These are phyloP conservation scores for Aspergillus unguis DNA, from an alignment of 2,329 filamentous ascomycete genomes.

Conservation along the genomic window DNA sequence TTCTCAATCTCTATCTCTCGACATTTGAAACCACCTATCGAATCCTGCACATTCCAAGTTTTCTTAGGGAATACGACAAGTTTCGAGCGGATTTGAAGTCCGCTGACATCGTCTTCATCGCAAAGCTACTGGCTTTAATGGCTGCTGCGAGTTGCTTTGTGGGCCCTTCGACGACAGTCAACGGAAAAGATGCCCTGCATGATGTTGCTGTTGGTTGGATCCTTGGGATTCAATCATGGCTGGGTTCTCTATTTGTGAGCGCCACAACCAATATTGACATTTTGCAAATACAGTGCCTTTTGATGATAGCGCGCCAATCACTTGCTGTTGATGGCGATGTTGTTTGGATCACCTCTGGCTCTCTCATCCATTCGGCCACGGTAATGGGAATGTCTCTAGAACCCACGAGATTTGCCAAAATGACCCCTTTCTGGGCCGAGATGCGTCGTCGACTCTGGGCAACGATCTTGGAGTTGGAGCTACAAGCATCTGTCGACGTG, in stretches of 20 bases:
- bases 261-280: slow-evolving; percentile 29
- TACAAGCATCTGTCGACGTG: slow-evolving; percentile 36
- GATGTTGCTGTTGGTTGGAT: slow-evolving; percentile 46
- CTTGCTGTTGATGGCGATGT: slow-evolving; percentile 31
- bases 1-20: slow-evolving; percentile 54
- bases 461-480: slow-evolving; percentile 43
- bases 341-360: slow-evolving; percentile 38
- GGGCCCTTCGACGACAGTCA: slow-evolving; percentile 17
- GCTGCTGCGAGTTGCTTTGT: slow-evolving; percentile 47
- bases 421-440: slow-evolving; percentile 41
- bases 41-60: slow-evolving; percentile 57
- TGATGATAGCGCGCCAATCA: slow-evolving; percentile 33
- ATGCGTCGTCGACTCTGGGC: slow-evolving; percentile 47
- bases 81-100: slow-evolving; percentile 49
- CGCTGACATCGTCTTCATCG: slow-evolving; percentile 48
- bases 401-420: slow-evolving; percentile 33
- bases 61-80: slow-evolving; percentile 54
- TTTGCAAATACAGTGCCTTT: slow-evolving; percentile 33
- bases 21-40: slow-evolving; percentile 57
- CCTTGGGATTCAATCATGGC: slow-evolving; percentile 34
- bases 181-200: slow-evolving; percentile 41
- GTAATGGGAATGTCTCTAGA: slow-evolving; percentile 43
- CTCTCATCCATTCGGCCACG: slow-evolving; percentile 41
- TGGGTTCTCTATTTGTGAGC: slow-evolving; percentile 31
- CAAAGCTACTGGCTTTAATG: slow-evolving; percentile 37